phyloP scores from a whole-genome alignment of 2,329 filamentous ascomycete species.

The Corynespora cassiicola region DNA sequence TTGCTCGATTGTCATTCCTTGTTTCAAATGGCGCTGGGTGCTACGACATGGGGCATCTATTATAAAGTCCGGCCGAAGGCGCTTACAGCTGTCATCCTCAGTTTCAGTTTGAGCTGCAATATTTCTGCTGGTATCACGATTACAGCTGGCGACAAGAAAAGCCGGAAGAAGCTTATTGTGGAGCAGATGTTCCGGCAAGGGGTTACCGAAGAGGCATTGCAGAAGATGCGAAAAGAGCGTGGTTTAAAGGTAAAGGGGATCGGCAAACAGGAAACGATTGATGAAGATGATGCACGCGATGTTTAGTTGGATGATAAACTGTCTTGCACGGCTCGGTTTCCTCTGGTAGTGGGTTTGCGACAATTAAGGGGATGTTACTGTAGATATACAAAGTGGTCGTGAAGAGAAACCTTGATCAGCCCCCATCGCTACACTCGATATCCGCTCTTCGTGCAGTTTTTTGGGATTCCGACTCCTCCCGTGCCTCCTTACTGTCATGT shows the following conservation, averaged over 20 bases:
- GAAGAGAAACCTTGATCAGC: too few relatives aligned
- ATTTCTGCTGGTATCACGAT: slow-evolving; percentile 79
- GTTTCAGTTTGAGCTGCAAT: slow-evolving; percentile 78
- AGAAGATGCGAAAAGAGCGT: slow-evolving; percentile 57
- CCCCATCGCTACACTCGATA: too few relatives aligned
- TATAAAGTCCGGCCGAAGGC: slow-evolving; percentile 73
- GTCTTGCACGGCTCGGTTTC: too few relatives aligned
- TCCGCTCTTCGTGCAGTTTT: too few relatives aligned
- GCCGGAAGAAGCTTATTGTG: slow-evolving; percentile 84
- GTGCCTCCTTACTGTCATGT: too few relatives aligned
- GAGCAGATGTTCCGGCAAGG: slow-evolving; percentile 78
- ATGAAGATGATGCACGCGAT: too few relatives aligned
- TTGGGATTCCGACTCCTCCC: too few relatives aligned
- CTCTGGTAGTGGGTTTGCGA: too few relatives aligned
- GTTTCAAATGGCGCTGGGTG: slow-evolving; percentile 80
- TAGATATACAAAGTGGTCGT: too few relatives aligned
- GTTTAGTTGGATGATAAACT: too few relatives aligned
- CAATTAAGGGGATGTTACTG: too few relatives aligned
- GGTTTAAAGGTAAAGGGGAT: slow-evolving; percentile 38
- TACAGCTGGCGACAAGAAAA: slow-evolving; percentile 74
- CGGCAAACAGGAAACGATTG: too few relatives aligned
- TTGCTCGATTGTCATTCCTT: slow-evolving; percentile 80
- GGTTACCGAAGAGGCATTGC: slow-evolving; percentile 70
- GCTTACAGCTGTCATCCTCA: slow-evolving; percentile 82
- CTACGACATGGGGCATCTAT: slow-evolving; percentile 79